Base-by-base conservation (phyloP, 345 rosid genomes). In the Euphorbia tirucalli region DNA sequence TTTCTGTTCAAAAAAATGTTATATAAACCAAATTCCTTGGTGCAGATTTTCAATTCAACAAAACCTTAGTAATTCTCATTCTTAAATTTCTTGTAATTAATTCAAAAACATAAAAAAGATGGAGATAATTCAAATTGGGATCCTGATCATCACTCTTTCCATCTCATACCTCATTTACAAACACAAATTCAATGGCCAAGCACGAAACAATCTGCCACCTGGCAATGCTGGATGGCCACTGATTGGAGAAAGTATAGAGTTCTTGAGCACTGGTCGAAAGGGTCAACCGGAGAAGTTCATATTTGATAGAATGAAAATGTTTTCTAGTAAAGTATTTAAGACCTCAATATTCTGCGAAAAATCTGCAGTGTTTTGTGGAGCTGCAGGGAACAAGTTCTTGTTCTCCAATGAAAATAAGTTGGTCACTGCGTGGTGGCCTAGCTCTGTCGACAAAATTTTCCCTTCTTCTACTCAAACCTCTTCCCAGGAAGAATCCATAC, bases 361-460 rank as follows among this genome's bases (percentile, higher is more conserved):
- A 1, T 70, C 78, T 0, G 83, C 70, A 0, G 80, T 83, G 37
- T 41, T 83, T 10, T 69, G 83, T 1, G 88, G 88, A 7, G 73
- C 80, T 7, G 78, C 72, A 0, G 78, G 83, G 3, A 78, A 82
- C 74, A 82, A 72, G 71, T 78, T 85, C 71, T 62, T 85, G 69
- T 82, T 77, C 71, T 80, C 86, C 2, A 83, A 85, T 2, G 88
- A 85, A 56, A 78, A 77, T 56, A 85, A 78, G 65, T 69, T 76
- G 0, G 85, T 85, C 31, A 71, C 48, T 2, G 59, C 82, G 0
- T 79, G 88, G 86, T 85, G 83, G 86, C 86, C 85, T 0, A 79
- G 73, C 37, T 77, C 86, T 1, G 83, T 85, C 0, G 25, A 85
- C 60, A 85, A 83, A 59, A 70, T 83, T 41, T 81, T 85, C 67